Percentiles rank a stretch among this genome's conserved stretches.
These are phyloP conservation scores for Pelargonium cotyledonis DNA, from an alignment of 441 rosid genomes.

Conservation along the genomic window DNA sequence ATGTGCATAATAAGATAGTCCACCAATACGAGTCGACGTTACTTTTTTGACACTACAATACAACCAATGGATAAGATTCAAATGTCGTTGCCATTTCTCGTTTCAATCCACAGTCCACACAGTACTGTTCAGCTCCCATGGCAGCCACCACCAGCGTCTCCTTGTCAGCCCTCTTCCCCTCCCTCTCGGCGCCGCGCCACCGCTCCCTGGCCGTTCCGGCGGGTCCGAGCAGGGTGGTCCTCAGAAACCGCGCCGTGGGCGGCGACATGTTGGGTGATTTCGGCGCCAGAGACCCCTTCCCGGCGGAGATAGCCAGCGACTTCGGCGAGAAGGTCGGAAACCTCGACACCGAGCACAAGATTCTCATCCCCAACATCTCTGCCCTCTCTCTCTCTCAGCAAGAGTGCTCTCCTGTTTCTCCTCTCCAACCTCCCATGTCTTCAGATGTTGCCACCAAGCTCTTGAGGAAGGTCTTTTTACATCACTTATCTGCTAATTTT, in stretches of 20 bases:
- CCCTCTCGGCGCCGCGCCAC: slow-evolving; percentile 18
- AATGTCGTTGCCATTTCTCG: background rate
- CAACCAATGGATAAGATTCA: background rate
- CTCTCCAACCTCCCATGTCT: slow-evolving; percentile 58
- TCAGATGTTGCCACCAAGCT: slow-evolving; percentile 49
- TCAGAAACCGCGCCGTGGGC: slow-evolving; percentile 31
- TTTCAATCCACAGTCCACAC: background rate
- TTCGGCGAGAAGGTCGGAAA: slow-evolving; percentile 81
- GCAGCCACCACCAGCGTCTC: slow-evolving; percentile 24
- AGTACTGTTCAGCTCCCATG: slow-evolving; percentile 11
- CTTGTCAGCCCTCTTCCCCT: slow-evolving; percentile 21
- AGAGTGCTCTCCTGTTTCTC: slow-evolving; percentile 53
- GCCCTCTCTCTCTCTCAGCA: slow-evolving; percentile 72
- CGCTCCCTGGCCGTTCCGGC: slow-evolving; percentile 1
- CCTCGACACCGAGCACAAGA: slow-evolving; percentile 66
- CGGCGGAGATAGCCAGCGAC: slow-evolving; percentile 66
- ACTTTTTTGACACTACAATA: background rate
- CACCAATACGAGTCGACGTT: background rate
- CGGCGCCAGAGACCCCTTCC: slow-evolving; percentile 85
- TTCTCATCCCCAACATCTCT: slow-evolving; percentile 62
- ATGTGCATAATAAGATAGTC: background rate
- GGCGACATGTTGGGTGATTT: slow-evolving; percentile 59
- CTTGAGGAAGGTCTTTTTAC: slow-evolving; percentile 52
- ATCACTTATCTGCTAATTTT: background rate
- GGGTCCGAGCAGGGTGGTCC: slow-evolving; percentile 14